Evolutionary conservation across 140 eudicot species (phyloP).

Genomic region (Stevia rebaudiana): DNA sequence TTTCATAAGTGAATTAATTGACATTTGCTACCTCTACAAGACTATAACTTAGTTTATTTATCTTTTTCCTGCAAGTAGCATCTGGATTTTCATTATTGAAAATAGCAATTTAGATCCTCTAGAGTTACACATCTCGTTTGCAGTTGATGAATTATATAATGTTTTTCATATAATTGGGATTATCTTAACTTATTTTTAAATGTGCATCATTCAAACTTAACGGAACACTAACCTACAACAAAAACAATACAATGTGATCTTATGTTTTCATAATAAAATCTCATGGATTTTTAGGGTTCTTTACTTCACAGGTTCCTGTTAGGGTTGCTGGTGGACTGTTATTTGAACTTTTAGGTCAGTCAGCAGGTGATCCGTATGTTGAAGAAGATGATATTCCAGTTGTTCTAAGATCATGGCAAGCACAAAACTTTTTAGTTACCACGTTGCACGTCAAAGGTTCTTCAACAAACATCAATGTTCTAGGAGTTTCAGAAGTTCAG

Average conservation of each 20-base stretch:
- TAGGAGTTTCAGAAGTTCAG: conserved; percentile 84
- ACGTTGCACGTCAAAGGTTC: conserved; percentile 72
- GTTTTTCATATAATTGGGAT: not conserved
- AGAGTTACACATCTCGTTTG: not conserved
- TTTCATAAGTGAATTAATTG: not conserved
- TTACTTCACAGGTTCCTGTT: conserved; percentile 61
- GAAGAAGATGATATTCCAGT: conserved; percentile 85
- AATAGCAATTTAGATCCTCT: not conserved
- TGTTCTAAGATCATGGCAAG: conserved; percentile 80
- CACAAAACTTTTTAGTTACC: conserved; percentile 70
- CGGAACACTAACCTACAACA: not conserved
- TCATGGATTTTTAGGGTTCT: conserved; percentile 18
- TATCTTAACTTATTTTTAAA: not conserved
- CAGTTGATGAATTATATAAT: not conserved
- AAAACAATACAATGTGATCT: not conserved
- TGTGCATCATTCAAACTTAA: not conserved
- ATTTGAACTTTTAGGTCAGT: conserved; percentile 77
- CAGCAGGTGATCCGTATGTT: conserved; percentile 71
- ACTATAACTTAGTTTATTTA: no score
- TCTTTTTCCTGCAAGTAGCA: not conserved
- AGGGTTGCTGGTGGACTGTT: conserved; percentile 78
- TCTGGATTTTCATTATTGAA: not conserved
- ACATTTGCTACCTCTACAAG: not conserved
- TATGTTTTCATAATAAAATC: not conserved
- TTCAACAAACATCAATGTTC: conserved; percentile 58